Conservation (phyloP, 78 protist species). For the Pelomyxa schiedti region DNA sequence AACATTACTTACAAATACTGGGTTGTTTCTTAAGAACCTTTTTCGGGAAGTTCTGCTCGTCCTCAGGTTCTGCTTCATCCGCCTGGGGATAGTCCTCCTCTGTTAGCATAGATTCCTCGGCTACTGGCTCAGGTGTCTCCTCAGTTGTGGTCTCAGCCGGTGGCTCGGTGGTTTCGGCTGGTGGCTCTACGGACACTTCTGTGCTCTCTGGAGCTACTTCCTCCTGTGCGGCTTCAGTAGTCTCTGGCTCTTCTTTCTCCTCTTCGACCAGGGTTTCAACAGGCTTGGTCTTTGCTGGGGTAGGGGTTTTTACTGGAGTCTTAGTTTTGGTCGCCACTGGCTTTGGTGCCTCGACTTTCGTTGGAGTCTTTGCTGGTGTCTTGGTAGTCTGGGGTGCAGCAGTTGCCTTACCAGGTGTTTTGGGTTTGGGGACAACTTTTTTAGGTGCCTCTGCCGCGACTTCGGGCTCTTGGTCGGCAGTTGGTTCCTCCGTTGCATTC, state of each 20-base stretch:
- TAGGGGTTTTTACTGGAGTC: background rate
- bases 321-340: background rate
- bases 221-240: background rate
- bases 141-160: background rate
- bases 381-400: background rate
- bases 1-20: background rate
- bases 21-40: background rate
- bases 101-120: background rate
- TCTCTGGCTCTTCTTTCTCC: background rate
- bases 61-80: background rate
- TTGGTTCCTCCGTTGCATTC: no score
- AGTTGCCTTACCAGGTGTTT: background rate
- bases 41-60: background rate
- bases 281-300: background rate
- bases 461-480: no score
- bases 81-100: background rate
- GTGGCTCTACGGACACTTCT: background rate
- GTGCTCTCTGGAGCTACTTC: no score
- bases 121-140: background rate
- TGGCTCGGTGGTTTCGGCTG: background rate
- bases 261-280: background rate
- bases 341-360: conserved; percentile 3
- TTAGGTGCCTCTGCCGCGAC: background rate
- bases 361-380: background rate
- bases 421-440: background rate